Base-by-base conservation (phyloP, 192 early-diverging fungal species). In the Lobosporangium transversale region DNA sequence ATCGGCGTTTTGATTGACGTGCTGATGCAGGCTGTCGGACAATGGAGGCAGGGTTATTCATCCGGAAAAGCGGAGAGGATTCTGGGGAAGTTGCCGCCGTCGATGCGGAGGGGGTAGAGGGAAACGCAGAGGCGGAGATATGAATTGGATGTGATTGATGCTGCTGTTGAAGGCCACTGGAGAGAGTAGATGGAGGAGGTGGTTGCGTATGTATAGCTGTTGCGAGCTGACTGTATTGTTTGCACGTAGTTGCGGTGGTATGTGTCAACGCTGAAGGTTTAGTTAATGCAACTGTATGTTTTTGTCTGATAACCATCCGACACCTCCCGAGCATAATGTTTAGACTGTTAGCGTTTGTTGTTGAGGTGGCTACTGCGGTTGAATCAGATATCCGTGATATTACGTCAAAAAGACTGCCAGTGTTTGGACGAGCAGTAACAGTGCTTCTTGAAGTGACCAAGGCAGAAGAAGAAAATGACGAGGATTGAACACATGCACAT, bases 31-130 rank as follows among this genome's bases (percentile, higher is more conserved):
- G n/a, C 21, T 59, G 57, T 14, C 45, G 47, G 31, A 66, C 64
- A 15, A 69, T 69, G 15, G 66, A 69, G 2, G 49, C 55, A 52
- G 36, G 66, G 43, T 68, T 68, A 20, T 56, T 68, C 66, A 68
- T 42, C 33, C 57, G 29, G 51, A 60, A 69, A 37, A 69, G 66
- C 1, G 66, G 66, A 3, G 66, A 69, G 1, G 66, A 44, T 31
- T 69, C 55, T 18, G 66, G 66, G 4, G 66, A 7, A n/a, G 66
- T 4, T 35, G 35, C 24, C 8, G 57, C 7, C 1, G 33, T n/a
- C n/a, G 47, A 11, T 20, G 53, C 43, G 11, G 36, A 23, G 23
- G 61, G 30, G 29, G 6, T 12, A 29, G 53, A 33, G 30, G 64
- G 54, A 30, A 66, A 66, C 24, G 64, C 33, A 61, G 58, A 48